These are phyloP conservation scores for Solanum sejunctum DNA, from an alignment of 257 asterid genomes.

Conservation along the genomic window DNA sequence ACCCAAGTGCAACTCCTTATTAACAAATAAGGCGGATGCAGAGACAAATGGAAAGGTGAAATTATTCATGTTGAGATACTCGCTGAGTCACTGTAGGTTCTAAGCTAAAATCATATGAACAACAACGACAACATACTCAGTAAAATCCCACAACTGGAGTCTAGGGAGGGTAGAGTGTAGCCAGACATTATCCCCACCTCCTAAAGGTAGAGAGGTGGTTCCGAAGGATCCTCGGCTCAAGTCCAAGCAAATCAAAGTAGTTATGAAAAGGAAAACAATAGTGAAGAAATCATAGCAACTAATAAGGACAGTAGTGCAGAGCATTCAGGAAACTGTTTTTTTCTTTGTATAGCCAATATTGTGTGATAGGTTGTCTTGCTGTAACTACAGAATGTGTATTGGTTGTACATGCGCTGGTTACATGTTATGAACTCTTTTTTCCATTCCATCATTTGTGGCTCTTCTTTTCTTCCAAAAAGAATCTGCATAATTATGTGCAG, in stretches of 20 bases:
- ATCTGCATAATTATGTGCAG: neutral
- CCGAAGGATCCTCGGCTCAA: neutral
- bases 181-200: neutral
- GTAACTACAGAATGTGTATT: neutral
- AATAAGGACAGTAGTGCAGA: neutral
- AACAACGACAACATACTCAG: neutral
- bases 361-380: neutral
- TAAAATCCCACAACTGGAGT: neutral
- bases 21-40: neutral
- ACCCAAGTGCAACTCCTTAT: neutral
- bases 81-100: neutral
- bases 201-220: neutral
- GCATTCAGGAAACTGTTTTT: neutral
- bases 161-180: neutral
- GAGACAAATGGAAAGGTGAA: neutral
- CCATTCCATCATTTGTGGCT: neutral
- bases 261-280: neutral
- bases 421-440: neutral
- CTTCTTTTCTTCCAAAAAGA: neutral
- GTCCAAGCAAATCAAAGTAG: neutral
- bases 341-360: neutral
- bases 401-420: neutral
- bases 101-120: neutral
- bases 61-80: neutral
- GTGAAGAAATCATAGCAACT: neutral